Conservation (phyloP, 352 stramenopile species). For the Pythium myriotylum region DNA sequence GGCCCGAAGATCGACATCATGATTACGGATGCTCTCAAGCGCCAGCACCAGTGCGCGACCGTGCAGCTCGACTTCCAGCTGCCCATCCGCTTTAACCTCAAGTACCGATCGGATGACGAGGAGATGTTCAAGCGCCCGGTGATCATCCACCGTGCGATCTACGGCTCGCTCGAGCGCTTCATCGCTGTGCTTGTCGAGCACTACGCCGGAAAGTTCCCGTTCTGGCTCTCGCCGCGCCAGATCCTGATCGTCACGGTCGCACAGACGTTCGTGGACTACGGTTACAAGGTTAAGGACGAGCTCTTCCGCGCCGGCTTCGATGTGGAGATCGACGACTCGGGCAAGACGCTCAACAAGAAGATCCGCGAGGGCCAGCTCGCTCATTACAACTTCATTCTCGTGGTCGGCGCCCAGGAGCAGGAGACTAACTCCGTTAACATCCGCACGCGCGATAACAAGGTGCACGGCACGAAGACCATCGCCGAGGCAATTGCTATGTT, state of each 20-base stretch:
- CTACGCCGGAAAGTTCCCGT: slow-evolving; percentile 94
- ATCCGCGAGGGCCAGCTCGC: slow-evolving; percentile 81
- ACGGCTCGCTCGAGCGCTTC: slow-evolving; percentile 98
- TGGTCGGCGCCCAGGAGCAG: slow-evolving; percentile 78
- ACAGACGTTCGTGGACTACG: slow-evolving; percentile 62
- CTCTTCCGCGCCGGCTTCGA: slow-evolving; percentile 92
- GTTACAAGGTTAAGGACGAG: slow-evolving; percentile 56
- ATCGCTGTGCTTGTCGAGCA: slow-evolving; percentile 98
- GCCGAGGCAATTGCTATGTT: slow-evolving; percentile 95
- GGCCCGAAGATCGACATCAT: slow-evolving; percentile 98
- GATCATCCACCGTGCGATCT: slow-evolving; percentile 97
- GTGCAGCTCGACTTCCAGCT: slow-evolving; percentile 99
- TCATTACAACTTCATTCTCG: slow-evolving; percentile 87
- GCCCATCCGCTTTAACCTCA: slow-evolving; percentile 94
- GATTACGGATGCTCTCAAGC: slow-evolving; percentile 96
- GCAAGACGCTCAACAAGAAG: slow-evolving; percentile 88
- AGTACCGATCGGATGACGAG: slow-evolving; percentile 87
- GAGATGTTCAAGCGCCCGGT: slow-evolving; percentile 93
- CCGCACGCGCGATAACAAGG: slow-evolving; percentile 82
- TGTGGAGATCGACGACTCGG: slow-evolving; percentile 72
- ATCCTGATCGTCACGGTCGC: slow-evolving; percentile 91
- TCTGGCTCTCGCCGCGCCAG: slow-evolving; percentile 93
- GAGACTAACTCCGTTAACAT: slow-evolving; percentile 65
- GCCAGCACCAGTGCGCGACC: slow-evolving; percentile 97
- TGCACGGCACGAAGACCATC: slow-evolving; percentile 88